Evolutionary conservation across 2,329 filamentous ascomycete species (phyloP).

Genomic region (Trichoderma citrinoviride): DNA sequence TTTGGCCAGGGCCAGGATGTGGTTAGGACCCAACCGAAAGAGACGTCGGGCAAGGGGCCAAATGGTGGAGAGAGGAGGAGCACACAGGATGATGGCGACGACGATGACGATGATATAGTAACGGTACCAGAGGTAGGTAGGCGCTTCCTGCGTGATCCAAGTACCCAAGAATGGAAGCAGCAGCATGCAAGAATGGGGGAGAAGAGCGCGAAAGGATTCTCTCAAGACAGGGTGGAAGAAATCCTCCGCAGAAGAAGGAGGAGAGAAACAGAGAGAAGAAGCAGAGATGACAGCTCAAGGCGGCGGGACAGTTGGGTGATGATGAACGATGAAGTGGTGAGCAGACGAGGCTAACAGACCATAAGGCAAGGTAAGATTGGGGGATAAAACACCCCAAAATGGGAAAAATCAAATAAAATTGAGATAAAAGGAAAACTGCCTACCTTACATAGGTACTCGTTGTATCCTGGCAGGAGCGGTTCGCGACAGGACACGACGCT

Average conservation of each 20-base stretch:
- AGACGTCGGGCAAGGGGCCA: not conserved
- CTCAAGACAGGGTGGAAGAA: too few relatives aligned
- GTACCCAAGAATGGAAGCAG: not conserved
- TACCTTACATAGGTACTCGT: too few relatives aligned
- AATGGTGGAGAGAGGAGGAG: not conserved
- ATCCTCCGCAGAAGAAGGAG: too few relatives aligned
- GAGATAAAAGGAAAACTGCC: not conserved
- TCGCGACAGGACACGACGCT: conserved; percentile 2
- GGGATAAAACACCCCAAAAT: too few relatives aligned
- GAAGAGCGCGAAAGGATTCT: not conserved
- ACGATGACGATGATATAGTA: not conserved
- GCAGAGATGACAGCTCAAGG: not conserved
- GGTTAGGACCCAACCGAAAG: conserved; percentile 9
- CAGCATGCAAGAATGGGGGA: not conserved
- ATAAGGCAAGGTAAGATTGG: too few relatives aligned
- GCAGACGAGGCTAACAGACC: too few relatives aligned
- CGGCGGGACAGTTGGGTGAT: too few relatives aligned
- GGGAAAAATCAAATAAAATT: not conserved
- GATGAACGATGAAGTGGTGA: too few relatives aligned
- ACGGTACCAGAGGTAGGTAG: not conserved
- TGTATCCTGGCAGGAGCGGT: not conserved
- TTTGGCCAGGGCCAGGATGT: conserved; percentile 10
- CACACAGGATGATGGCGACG: not conserved
- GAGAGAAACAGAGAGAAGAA: not conserved
- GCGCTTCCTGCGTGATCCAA: not conserved